A percentile compares a stretch with the other conserved stretches of the same genome.
phyloP scores from a whole-genome alignment of 139 green algal species.

The Pleodorina starrii region DNA sequence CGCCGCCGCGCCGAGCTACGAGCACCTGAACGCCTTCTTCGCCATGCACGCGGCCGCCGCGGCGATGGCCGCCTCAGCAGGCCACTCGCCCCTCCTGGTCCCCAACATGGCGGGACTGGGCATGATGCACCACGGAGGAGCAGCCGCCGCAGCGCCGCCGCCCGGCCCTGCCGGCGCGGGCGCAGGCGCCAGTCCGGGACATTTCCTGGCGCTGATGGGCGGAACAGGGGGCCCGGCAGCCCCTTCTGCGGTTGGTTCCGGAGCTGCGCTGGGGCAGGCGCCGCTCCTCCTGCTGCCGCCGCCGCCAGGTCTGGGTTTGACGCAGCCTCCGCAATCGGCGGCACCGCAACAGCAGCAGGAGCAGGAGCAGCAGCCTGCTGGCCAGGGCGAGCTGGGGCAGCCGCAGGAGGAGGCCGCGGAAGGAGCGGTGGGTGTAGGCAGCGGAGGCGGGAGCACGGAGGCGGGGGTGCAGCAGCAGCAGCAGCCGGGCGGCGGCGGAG shows the following conservation, averaged over 20 bases:
- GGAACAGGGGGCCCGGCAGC: neutral
- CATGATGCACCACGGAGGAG: neutral
- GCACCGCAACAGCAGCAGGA: neutral
- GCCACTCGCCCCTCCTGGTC: neutral
- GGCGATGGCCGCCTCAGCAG: neutral
- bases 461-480: neutral
- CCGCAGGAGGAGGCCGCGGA: neutral
- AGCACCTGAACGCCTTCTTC: constrained; percentile 1
- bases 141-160: neutral
- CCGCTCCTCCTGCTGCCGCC: neutral
- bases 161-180: neutral
- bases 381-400: too few relatives aligned
- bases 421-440: neutral
- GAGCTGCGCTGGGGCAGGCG: neutral
- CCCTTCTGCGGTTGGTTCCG: neutral
- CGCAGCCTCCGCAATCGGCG: neutral
- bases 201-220: constrained; percentile 30
- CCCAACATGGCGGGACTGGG: neutral
- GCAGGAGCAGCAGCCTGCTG: neutral
- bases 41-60: constrained; percentile 25
- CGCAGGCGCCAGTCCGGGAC: neutral
- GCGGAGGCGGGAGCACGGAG: neutral
- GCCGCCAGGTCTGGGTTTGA: neutral
- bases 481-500: neutral
- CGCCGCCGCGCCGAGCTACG: too few relatives aligned